These are phyloP conservation scores for Aspergillus pseudoglaucus DNA, from an alignment of 2,329 filamentous ascomycete genomes.

Conservation along the genomic window DNA sequence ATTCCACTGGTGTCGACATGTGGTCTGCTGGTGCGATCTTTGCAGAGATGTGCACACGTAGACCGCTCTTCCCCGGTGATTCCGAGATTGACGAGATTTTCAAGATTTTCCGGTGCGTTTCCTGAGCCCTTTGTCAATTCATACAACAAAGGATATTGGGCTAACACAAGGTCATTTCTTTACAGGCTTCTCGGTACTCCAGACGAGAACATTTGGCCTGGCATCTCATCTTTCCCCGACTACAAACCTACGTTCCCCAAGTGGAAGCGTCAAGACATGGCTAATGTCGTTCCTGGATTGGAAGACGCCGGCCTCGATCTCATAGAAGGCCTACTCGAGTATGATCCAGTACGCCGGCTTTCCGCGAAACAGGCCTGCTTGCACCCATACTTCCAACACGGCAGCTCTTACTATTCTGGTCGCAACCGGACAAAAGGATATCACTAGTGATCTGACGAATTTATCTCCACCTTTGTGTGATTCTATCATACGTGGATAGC, in stretches of 20 bases:
- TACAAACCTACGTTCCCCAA: slow-evolving; percentile 91
- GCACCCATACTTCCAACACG: slow-evolving; percentile 70
- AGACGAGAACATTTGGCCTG: slow-evolving; percentile 74
- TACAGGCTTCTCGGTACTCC: slow-evolving; percentile 71
- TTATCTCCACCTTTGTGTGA: slow-evolving; percentile 1
- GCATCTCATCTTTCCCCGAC: slow-evolving; percentile 89
- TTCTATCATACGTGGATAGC: too few relatives aligned
- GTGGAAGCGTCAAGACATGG: slow-evolving; percentile 67
- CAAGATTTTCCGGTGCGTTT: slow-evolving; percentile 76
- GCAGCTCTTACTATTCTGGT: slow-evolving; percentile 44
- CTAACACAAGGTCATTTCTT: slow-evolving; percentile 12
- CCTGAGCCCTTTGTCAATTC: background rate
- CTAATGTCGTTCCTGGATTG: slow-evolving; percentile 63
- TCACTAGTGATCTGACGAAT: slow-evolving; percentile 24
- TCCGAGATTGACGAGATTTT: slow-evolving; percentile 93
- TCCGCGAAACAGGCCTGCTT: slow-evolving; percentile 81
- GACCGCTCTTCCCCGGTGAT: slow-evolving; percentile 86
- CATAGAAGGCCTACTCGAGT: slow-evolving; percentile 67
- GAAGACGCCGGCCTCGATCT: slow-evolving; percentile 53
- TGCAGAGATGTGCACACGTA: slow-evolving; percentile 91
- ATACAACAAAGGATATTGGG: slow-evolving; percentile 6
- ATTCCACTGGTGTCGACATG: slow-evolving; percentile 92
- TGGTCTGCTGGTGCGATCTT: slow-evolving; percentile 95
- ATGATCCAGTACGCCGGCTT: slow-evolving; percentile 79
- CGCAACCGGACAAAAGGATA: slow-evolving; percentile 33